Percentiles rank a stretch among this genome's conserved stretches.
These are phyloP conservation scores for Forsythia viridissima DNA, from an alignment of 257 asterid genomes.

Conservation along the genomic window DNA sequence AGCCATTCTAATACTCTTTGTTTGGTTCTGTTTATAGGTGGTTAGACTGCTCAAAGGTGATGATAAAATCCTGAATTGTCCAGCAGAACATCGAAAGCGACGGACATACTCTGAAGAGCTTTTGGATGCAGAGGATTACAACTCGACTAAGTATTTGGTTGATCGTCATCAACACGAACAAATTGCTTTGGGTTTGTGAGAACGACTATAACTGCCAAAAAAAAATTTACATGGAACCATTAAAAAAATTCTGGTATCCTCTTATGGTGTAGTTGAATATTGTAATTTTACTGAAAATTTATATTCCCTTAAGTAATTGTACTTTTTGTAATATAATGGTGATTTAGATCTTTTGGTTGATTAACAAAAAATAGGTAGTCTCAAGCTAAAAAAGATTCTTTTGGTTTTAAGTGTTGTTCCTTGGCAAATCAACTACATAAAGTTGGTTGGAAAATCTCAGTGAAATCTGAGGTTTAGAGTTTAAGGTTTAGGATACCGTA, in stretches of 20 bases:
- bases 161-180: conserved; percentile 27
- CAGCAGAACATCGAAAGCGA: neutral
- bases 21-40: conserved; percentile 28
- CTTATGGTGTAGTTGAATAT: too few species aligned
- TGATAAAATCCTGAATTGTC: neutral
- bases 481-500: too few species aligned
- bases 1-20: too few species aligned
- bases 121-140: conserved; percentile 44
- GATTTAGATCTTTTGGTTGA: too few species aligned
- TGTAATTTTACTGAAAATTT: too few species aligned
- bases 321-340: too few species aligned
- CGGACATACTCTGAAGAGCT: conserved; percentile 56
- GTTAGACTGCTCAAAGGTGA: conserved; percentile 32
- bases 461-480: too few species aligned
- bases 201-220: neutral
- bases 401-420: neutral
- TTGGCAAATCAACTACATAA: too few species aligned
- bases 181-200: conserved; percentile 22
- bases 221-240: too few species aligned
- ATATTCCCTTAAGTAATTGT: too few species aligned
- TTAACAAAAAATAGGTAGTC: neutral
- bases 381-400: neutral
- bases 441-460: too few species aligned
- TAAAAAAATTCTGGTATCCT: too few species aligned
- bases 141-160: conserved; percentile 46